Conservation (phyloP, 495 filamentous ascomycete genomes). For the Xylaria palmicola region DNA sequence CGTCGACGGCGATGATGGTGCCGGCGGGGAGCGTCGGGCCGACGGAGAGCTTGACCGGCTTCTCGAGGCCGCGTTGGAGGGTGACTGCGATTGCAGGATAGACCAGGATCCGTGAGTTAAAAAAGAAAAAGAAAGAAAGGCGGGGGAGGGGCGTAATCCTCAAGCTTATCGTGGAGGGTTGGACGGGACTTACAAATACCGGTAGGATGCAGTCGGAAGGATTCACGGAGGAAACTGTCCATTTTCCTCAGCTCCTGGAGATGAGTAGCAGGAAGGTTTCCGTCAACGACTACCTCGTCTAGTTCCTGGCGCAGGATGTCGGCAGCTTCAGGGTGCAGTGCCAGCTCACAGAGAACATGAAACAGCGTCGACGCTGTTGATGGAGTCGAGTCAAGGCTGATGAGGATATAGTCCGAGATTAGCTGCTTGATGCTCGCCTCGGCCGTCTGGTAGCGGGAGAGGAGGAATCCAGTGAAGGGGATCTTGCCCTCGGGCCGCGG, state of each 20-base stretch:
- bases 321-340: neutral
- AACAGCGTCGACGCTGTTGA: neutral
- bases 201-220: neutral
- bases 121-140: too few relatives aligned
- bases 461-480: neutral
- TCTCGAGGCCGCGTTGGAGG: neutral
- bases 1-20: slow-evolving; percentile 2
- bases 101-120: too few relatives aligned
- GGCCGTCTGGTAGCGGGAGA: neutral
- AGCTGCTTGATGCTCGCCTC: neutral
- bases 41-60: neutral
- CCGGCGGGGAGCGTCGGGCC: neutral
- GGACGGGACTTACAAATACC: neutral
- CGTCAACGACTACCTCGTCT: neutral
- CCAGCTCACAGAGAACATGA: neutral
- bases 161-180: neutral
- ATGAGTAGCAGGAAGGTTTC: neutral
- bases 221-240: slow-evolving; percentile 6
- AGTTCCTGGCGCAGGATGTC: neutral
- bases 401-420: neutral
- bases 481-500: neutral
- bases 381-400: neutral
- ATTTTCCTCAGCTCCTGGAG: neutral
- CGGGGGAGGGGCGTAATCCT: too few relatives aligned
- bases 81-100: neutral